A percentile compares a stretch with the other conserved stretches of the same genome.
phyloP scores from a whole-genome alignment of 805 yeast genomes.

The Kodamaea laetipori region DNA sequence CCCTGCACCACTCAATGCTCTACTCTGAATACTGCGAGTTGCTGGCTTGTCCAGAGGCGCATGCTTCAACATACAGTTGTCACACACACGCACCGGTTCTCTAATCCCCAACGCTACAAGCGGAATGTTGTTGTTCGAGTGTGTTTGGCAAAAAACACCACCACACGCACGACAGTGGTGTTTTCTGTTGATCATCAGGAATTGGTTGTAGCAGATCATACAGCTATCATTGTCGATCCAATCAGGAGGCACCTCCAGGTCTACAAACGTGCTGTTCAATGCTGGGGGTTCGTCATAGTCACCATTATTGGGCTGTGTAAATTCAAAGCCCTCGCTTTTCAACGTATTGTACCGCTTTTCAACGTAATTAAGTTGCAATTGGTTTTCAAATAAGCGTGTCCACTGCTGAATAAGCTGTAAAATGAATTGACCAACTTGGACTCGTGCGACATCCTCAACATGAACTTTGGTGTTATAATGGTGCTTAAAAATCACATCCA shows the following conservation, averaged over 20 bases:
- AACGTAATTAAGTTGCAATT: constrained; percentile 65
- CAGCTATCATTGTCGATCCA: constrained; percentile 97
- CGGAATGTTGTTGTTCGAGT: constrained; percentile 72
- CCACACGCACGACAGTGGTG: constrained; percentile 98
- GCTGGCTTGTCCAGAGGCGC: constrained; percentile 18
- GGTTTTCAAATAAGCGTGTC: constrained; percentile 71
- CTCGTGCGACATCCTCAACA: constrained; percentile 21
- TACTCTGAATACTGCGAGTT: neutral
- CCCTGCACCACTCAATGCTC: constrained; percentile 11
- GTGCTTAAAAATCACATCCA: constrained; percentile 43
- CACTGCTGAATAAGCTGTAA: constrained; percentile 73
- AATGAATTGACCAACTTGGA: constrained; percentile 56
- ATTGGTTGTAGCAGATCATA: constrained; percentile 84
- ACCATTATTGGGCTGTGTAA: constrained; percentile 37
- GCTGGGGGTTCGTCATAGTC: constrained; percentile 33
- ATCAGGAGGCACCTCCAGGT: constrained; percentile 92
- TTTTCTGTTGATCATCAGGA: constrained; percentile 81
- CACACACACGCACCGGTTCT: constrained; percentile 92
- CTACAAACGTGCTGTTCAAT: constrained; percentile 54
- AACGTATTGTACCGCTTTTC: constrained; percentile 61
- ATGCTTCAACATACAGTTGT: constrained; percentile 74
- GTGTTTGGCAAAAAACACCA: constrained; percentile 85
- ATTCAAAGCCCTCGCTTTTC: constrained; percentile 60
- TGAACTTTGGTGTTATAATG: constrained; percentile 37
- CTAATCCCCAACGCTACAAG: constrained; percentile 83